phyloP scores from a whole-genome alignment of 2,329 filamentous ascomycete genomes.

The Arthrobotrys entomopaga region DNA sequence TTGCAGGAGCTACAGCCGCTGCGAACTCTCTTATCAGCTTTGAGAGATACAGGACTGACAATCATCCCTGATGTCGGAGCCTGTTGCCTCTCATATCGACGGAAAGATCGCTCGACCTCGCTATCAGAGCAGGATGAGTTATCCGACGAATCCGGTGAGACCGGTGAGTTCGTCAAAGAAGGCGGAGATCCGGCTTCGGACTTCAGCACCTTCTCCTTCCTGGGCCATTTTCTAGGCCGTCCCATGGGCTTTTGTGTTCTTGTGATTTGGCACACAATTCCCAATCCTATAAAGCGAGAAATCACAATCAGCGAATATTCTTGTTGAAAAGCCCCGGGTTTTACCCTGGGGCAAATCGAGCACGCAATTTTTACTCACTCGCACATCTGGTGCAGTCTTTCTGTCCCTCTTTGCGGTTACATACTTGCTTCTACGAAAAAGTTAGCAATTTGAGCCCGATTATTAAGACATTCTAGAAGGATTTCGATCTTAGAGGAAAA shows the following conservation, averaged over 20 bases:
- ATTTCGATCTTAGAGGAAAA: constrained; percentile 18
- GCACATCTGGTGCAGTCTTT: constrained; percentile 54
- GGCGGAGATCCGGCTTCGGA: constrained; percentile 50
- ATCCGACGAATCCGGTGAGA: constrained; percentile 50
- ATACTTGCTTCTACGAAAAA: constrained; percentile 55
- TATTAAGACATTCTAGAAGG: constrained; percentile 24
- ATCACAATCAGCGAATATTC: constrained; percentile 10
- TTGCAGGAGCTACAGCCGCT: constrained; percentile 55
- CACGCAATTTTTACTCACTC: constrained; percentile 49
- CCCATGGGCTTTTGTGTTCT: constrained; percentile 56
- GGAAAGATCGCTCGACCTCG: constrained; percentile 50
- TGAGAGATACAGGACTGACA: constrained; percentile 42
- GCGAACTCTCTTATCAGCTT: constrained; percentile 47
- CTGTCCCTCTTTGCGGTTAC: constrained; percentile 55
- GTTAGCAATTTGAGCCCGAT: constrained; percentile 20
- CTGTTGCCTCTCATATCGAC: constrained; percentile 38
- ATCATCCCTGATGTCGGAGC: constrained; percentile 53
- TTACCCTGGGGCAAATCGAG: constrained; percentile 17
- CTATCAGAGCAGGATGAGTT: constrained; percentile 53
- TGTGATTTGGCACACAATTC: constrained; percentile 54
- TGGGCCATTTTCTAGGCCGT: constrained; percentile 54
- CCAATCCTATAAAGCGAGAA: constrained; percentile 43
- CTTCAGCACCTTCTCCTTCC: constrained; percentile 50
- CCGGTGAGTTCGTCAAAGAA: constrained; percentile 48
- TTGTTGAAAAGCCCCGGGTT: not conserved